A percentile compares a stretch with the other conserved stretches of the same genome.
phyloP scores from a whole-genome alignment of 805 yeast species.

The Wickerhamiella occidentalis region DNA sequence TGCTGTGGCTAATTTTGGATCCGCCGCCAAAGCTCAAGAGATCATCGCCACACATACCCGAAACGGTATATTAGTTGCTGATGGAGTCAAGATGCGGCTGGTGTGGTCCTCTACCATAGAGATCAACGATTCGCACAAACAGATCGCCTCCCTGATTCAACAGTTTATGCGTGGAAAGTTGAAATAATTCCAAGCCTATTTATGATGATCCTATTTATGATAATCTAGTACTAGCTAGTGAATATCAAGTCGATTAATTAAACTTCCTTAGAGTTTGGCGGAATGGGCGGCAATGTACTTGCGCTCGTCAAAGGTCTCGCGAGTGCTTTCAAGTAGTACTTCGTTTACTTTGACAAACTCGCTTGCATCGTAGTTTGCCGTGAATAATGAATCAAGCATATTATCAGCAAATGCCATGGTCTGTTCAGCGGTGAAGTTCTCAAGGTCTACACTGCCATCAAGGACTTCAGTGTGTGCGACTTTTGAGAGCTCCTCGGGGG shows the following conservation, averaged over 20 bases:
- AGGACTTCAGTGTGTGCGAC: neutral
- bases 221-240: too few species aligned
- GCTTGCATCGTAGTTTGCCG: neutral
- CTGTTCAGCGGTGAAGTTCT: neutral
- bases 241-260: too few species aligned
- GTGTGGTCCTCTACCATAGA: conserved; percentile 27
- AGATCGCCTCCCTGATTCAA: conserved; percentile 14
- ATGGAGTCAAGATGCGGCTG: conserved; percentile 23
- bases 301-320: neutral
- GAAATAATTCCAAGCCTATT: neutral
- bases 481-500: neutral
- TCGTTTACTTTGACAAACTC: neutral
- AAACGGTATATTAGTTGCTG: conserved; percentile 21
- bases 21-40: conserved; percentile 42
- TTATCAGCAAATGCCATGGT: neutral
- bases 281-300: neutral
- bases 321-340: neutral
- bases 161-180: conserved; percentile 10
- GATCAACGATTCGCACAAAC: neutral
- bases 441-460: neutral
- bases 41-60: conserved; percentile 15
- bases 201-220: too few species aligned
- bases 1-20: conserved; percentile 48
- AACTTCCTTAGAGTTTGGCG: neutral
- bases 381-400: neutral